Conservation (phyloP, 148 eudicot genomes). For the Rhododendron ferrugineum region DNA sequence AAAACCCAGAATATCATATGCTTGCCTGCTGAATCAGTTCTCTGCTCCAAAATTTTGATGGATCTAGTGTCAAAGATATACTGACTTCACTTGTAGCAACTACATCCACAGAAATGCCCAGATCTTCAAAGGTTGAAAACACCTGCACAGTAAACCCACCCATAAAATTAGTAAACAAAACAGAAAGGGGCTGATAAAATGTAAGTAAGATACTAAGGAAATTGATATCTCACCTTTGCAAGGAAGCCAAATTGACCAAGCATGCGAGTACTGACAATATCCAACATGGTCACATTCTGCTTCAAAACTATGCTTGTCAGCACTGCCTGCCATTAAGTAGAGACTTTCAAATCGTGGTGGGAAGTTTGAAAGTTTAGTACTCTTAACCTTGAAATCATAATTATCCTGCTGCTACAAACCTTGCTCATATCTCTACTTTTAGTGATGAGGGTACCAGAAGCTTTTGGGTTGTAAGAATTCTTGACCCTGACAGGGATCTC, state of each 20-base stretch:
- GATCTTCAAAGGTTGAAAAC: conserved; percentile 71
- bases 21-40: conserved; percentile 95
- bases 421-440: conserved; percentile 67
- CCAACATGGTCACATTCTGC: conserved; percentile 86
- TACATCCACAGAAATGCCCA: conserved; percentile 89
- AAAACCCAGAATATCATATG: conserved; percentile 20
- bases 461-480: conserved; percentile 84
- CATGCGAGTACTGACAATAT: conserved; percentile 86
- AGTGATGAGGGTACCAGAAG: conserved; percentile 81
- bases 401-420: conserved; percentile 34
- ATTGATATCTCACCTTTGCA: conserved; percentile 47
- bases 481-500: conserved; percentile 91
- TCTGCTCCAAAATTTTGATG: conserved; percentile 92
- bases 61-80: conserved; percentile 80
- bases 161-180: not conserved
- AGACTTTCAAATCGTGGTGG: not conserved
- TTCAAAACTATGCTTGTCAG: conserved; percentile 90
- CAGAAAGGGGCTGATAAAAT: not conserved
- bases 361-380: not conserved
- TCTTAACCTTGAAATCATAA: not conserved
- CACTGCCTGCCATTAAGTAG: conserved; percentile 45
- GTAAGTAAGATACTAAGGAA: not conserved
- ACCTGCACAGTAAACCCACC: conserved; percentile 34
- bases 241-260: conserved; percentile 92
- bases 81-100: conserved; percentile 97